Percentiles rank a stretch among this genome's conserved stretches.
Conservation (phyloP, 495 filamentous ascomycete species). For the Hypoxylon perforatum region DNA sequence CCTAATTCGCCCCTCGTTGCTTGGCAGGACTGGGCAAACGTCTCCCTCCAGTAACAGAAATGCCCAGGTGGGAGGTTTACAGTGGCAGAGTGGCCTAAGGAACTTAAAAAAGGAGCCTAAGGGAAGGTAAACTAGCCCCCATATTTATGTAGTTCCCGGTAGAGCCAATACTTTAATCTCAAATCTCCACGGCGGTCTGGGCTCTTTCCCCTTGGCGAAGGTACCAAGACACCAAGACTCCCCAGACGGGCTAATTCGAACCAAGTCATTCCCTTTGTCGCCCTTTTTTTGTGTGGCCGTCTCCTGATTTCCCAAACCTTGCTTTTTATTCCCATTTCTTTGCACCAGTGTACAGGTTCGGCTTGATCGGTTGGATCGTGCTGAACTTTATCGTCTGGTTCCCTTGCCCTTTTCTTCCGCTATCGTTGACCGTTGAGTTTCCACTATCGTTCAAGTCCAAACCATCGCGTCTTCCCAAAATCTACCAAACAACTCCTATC, state of each 20-base stretch:
- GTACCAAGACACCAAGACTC: constrained; percentile 2
- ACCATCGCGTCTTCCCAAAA: constrained; percentile 25
- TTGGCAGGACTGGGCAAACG: too few relatives aligned
- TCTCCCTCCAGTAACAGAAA: too few relatives aligned
- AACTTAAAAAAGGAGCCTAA: too few relatives aligned
- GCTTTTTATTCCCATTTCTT: constrained; percentile 21
- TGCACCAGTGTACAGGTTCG: not conserved
- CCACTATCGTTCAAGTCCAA: constrained; percentile 43
- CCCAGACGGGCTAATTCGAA: constrained; percentile 8
- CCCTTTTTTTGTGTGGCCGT: constrained; percentile 26
- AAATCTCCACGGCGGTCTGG: constrained; percentile 39
- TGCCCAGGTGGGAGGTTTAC: too few relatives aligned
- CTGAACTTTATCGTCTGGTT: constrained; percentile 15
- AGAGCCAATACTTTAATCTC: not conserved
- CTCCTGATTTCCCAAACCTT: constrained; percentile 39
- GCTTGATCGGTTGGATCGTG: constrained; percentile 2
- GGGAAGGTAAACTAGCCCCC: not conserved
- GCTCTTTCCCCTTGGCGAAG: constrained; percentile 23
- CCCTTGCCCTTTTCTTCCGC: constrained; percentile 17
- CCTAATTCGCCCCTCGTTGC: constrained; percentile 1
- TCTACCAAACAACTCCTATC: constrained; percentile 12
- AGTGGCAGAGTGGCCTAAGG: too few relatives aligned
- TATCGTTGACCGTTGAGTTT: constrained; percentile 41
- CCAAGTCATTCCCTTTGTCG: not conserved
- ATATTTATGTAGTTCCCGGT: constrained; percentile 16